Conservation (phyloP, 1,284 basidiomycete genomes). For the Heterobasidion occidentale region DNA sequence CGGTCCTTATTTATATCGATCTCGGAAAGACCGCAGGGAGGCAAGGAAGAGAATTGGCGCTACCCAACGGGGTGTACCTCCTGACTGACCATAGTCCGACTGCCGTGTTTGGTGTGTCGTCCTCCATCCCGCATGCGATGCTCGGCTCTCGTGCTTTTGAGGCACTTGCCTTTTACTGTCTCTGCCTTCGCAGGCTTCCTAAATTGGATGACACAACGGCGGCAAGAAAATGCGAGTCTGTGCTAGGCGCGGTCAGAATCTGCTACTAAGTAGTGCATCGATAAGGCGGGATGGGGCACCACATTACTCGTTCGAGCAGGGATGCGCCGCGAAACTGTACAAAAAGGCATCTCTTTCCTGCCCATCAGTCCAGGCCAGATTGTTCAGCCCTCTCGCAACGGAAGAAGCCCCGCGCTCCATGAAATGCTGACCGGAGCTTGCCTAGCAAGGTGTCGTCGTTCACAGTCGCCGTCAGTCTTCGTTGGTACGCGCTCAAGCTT, state of each 20-base stretch:
- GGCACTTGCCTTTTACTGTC: background rate
- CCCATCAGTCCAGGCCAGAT: background rate
- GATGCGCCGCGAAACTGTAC: background rate
- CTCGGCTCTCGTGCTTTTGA: background rate
- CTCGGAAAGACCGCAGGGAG: background rate
- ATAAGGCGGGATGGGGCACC: background rate
- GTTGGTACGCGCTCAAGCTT: too few relatives aligned
- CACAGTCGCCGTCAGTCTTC: background rate
- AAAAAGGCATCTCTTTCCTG: background rate
- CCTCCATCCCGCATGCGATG: too few relatives aligned
- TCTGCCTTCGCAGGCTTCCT: background rate
- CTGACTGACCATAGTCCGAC: background rate
- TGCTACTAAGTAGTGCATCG: background rate
- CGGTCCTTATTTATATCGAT: background rate
- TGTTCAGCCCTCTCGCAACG: background rate
- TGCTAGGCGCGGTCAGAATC: background rate
- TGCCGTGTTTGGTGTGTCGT: too few relatives aligned
- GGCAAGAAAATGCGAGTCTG: background rate
- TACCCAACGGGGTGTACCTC: background rate
- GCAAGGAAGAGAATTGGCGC: background rate
- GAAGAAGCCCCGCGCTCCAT: too few relatives aligned
- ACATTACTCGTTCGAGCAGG: background rate
- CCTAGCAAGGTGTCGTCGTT: background rate
- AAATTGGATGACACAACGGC: background rate
- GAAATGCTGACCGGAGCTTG: background rate